Conservation (phyloP, 306 rosid species). For the Prunus dulcis region DNA sequence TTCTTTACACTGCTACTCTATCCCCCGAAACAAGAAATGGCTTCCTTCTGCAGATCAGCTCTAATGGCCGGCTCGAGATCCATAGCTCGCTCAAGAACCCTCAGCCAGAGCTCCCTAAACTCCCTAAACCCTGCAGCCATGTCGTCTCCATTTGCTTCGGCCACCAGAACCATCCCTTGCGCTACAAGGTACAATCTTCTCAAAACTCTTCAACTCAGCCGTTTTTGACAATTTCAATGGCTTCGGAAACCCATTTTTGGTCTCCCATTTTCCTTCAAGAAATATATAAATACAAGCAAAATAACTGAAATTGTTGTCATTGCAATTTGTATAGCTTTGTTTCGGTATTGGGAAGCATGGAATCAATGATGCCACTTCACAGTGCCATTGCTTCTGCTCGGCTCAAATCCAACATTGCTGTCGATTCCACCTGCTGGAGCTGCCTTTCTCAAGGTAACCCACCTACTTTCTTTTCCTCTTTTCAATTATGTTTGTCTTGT, state of each 20-base stretch:
- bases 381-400: conserved; percentile 81
- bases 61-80: conserved; percentile 52
- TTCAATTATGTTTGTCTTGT: background rate
- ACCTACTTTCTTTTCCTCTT: background rate
- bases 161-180: conserved; percentile 37
- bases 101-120: conserved; percentile 37
- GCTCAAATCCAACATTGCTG: conserved; percentile 74
- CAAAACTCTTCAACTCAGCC: background rate
- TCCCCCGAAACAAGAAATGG: conserved; percentile 33
- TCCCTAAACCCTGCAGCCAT: conserved; percentile 26
- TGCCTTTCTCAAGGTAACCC: conserved; percentile 73
- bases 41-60: conserved; percentile 67
- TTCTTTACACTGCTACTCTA: background rate
- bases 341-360: conserved; percentile 59
- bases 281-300: background rate
- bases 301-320: background rate
- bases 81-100: conserved; percentile 46
- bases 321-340: conserved; percentile 43
- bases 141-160: conserved; percentile 42
- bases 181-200: conserved; percentile 47
- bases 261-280: background rate
- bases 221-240: background rate
- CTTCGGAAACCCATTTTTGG: background rate
- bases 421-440: conserved; percentile 78
- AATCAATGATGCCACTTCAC: conserved; percentile 85